These are phyloP conservation scores for Chytriomyces sp. DNA, from an alignment of 192 early-diverging fungal species.

Conservation along the genomic window DNA sequence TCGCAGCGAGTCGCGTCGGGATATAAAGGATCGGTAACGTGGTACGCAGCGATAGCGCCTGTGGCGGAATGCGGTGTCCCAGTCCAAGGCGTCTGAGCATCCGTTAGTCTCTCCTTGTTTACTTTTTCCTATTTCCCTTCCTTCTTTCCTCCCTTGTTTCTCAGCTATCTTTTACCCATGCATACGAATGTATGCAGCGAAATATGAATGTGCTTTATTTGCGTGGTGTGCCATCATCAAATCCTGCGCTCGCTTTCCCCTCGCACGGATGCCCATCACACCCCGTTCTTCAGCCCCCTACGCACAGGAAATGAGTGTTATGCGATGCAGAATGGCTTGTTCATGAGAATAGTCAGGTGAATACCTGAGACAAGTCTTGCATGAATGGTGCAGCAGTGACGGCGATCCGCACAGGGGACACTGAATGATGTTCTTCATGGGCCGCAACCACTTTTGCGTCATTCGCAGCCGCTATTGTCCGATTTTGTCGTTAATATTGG, in stretches of 20 bases:
- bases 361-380: slow-evolving; percentile 42
- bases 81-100: too few relatives aligned
- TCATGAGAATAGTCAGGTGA: background rate
- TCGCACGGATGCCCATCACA: background rate
- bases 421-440: slow-evolving; percentile 45
- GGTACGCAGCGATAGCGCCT: too few relatives aligned
- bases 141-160: background rate
- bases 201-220: background rate
- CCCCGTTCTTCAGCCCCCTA: background rate
- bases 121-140: background rate
- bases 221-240: background rate
- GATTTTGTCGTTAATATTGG: background rate
- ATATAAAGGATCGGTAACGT: slow-evolving; percentile 72
- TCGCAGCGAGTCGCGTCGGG: background rate
- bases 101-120: too few relatives aligned
- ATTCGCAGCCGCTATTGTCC: slow-evolving; percentile 40
- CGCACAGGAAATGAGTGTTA: background rate
- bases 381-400: slow-evolving; percentile 77
- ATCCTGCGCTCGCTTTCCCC: background rate
- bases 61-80: too few relatives aligned
- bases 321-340: background rate
- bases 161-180: background rate
- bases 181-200: background rate
- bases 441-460: slow-evolving; percentile 50
- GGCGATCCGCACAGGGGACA: slow-evolving; percentile 79